Evolutionary conservation across 352 stramenopile species (phyloP).

Genomic region (Pythium rhizo-oryzae): DNA sequence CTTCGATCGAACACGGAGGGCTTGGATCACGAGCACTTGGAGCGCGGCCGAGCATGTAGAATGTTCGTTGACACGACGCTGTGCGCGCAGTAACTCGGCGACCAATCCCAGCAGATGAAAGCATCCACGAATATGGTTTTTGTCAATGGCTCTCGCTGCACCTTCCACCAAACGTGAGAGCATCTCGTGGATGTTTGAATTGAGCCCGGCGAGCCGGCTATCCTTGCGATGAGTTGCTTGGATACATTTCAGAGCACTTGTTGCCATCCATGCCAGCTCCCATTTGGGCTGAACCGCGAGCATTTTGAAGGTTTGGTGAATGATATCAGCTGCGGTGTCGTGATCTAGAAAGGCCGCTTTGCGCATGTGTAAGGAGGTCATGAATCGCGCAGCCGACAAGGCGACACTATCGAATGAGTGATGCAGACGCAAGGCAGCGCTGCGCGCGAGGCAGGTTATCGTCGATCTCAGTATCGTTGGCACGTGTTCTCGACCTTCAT

Average conservation of each 20-base stretch:
- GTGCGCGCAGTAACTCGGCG: not conserved
- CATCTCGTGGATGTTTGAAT: not conserved
- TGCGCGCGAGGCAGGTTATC: not conserved
- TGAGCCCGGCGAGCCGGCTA: too few species aligned
- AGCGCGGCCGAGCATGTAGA: not conserved
- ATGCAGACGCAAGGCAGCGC: not conserved
- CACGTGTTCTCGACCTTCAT: not conserved
- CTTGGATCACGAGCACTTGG: too few species aligned
- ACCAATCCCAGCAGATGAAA: conserved; percentile 16
- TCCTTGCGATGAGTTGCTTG: not conserved
- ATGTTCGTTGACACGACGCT: not conserved
- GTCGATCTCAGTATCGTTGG: not conserved
- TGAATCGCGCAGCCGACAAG: not conserved
- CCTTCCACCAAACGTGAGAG: not conserved
- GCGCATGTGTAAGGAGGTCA: not conserved
- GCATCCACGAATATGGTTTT: not conserved
- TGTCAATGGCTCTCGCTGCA: not conserved
- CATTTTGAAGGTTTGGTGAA: not conserved
- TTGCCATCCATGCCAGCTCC: conserved; percentile 17
- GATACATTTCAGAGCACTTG: conserved; percentile 1
- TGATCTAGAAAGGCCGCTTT: too few species aligned
- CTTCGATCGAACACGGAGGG: not conserved
- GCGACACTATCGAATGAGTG: not conserved
- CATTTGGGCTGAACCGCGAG: not conserved
- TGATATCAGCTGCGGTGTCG: not conserved